phyloP scores from a whole-genome alignment of 257 asterid species.

The Scutellaria barbata region DNA sequence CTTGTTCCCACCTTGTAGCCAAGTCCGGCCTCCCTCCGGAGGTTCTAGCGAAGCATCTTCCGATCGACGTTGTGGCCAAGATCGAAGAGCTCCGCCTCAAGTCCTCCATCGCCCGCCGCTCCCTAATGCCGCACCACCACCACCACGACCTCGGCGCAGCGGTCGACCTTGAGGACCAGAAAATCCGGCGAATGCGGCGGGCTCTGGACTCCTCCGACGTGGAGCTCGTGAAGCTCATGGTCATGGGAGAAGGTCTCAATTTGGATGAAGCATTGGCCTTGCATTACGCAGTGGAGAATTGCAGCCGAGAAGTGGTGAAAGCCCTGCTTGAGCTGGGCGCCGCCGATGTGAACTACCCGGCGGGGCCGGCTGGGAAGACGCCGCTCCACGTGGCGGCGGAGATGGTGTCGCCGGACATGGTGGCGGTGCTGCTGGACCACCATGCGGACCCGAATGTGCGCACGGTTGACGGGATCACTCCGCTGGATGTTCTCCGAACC shows the following conservation, averaged over 20 bases:
- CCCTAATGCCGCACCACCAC: conserved; percentile 63
- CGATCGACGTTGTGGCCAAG: conserved; percentile 82
- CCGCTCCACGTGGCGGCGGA: conserved; percentile 91
- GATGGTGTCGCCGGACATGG: conserved; percentile 99
- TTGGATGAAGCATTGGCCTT: conserved; percentile 82
- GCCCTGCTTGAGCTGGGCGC: conserved; percentile 93
- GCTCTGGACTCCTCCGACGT: conserved; percentile 95
- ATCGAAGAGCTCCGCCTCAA: conserved; percentile 93
- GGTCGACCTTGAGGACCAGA: conserved; percentile 85
- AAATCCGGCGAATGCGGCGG: conserved; percentile 83
- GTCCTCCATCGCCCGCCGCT: conserved; percentile 66
- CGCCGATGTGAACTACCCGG: conserved; percentile 89
- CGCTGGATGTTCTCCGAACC: conserved; percentile 83
- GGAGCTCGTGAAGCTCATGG: conserved; percentile 96
- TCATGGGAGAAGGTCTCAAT: conserved; percentile 96
- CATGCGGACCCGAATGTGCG: conserved; percentile 93
- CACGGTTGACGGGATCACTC: conserved; percentile 80
- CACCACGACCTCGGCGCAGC: conserved; percentile 58
- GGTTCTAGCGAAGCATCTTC: conserved; percentile 79
- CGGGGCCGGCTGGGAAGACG: conserved; percentile 84
- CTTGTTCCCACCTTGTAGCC: conserved; percentile 86
- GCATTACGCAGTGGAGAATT: conserved; percentile 84
- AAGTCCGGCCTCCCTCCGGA: conserved; percentile 96
- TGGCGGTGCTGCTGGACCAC: conserved; percentile 90
- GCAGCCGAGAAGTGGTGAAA: conserved; percentile 88